phyloP scores from a whole-genome alignment of 2,329 filamentous ascomycete species.

The Huntiella omanensis region DNA sequence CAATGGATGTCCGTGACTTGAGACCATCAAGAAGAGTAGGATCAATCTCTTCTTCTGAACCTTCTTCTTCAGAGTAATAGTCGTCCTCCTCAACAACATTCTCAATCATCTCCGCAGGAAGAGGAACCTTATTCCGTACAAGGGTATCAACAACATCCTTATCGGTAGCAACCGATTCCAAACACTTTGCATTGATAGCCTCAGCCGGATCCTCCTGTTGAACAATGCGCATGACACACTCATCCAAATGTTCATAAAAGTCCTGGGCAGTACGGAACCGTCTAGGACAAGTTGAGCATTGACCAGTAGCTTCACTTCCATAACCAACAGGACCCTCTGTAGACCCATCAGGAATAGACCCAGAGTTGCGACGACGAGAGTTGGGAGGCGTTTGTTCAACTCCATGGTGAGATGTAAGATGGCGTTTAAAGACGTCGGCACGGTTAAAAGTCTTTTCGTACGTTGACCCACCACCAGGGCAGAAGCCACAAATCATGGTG shows the following conservation, averaged over 20 bases:
- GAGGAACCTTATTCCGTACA: slow-evolving; percentile 42
- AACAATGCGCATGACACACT: slow-evolving; percentile 52
- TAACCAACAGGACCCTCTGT: slow-evolving; percentile 51
- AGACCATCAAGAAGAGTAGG: slow-evolving; percentile 29
- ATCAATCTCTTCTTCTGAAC: slow-evolving; percentile 19
- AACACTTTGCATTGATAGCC: slow-evolving; percentile 46
- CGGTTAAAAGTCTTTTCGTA: slow-evolving; percentile 92
- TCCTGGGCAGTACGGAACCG: slow-evolving; percentile 89
- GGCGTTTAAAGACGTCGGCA: slow-evolving; percentile 88
- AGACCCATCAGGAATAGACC: slow-evolving; percentile 8
- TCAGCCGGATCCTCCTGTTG: slow-evolving; percentile 53
- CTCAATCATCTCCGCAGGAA: slow-evolving; percentile 27
- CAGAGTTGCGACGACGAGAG: slow-evolving; percentile 52
- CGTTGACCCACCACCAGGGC: slow-evolving; percentile 69
- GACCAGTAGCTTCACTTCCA: slow-evolving; percentile 65
- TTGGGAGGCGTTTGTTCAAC: slow-evolving; percentile 89
- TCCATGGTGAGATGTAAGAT: slow-evolving; percentile 74
- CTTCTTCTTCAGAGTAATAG: slow-evolving; percentile 28
- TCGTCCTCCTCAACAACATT: slow-evolving; percentile 31
- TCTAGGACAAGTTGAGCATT: slow-evolving; percentile 83
- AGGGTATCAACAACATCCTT: slow-evolving; percentile 41
- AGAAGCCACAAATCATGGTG: slow-evolving; percentile 93
- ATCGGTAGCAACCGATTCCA: slow-evolving; percentile 48
- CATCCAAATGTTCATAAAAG: slow-evolving; percentile 92
- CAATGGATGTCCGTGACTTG: slow-evolving; percentile 25